Conservation (phyloP, 2,329 filamentous ascomycete species). For the Mycosphaerella sp. region DNA sequence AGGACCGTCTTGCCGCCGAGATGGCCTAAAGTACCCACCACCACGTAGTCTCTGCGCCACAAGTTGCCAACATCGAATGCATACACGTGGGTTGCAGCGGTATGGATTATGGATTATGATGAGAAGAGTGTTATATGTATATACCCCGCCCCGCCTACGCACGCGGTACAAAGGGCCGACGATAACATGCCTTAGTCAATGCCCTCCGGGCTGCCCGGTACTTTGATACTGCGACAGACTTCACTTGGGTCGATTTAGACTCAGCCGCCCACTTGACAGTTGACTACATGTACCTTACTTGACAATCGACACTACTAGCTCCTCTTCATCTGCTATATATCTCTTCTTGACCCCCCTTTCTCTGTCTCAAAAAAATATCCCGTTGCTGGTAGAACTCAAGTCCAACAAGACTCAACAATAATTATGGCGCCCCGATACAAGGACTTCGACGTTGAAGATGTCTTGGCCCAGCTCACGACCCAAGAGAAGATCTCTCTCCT, state of each 20-base stretch:
- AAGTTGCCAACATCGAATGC: too few species aligned
- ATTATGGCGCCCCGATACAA: slow-evolving; percentile 16
- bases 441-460: slow-evolving; percentile 31
- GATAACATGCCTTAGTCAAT: neutral
- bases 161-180: too few species aligned
- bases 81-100: too few species aligned
- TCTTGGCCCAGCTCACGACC: slow-evolving; percentile 28
- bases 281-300: too few species aligned
- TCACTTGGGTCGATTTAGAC: neutral
- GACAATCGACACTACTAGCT: too few species aligned
- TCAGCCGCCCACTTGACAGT: neutral
- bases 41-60: too few species aligned
- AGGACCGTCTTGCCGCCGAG: neutral
- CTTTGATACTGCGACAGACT: neutral
- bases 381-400: too few species aligned
- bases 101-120: too few species aligned
- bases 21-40: too few species aligned
- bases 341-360: neutral
- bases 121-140: too few species aligned
- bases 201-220: neutral
- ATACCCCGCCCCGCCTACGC: too few species aligned
- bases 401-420: neutral
- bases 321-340: neutral
- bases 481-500: slow-evolving; percentile 31
- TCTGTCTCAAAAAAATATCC: too few species aligned